Evolutionary conservation across 2,329 filamentous ascomycete genomes (phyloP).

Genomic region (Fusarium sp.): DNA sequence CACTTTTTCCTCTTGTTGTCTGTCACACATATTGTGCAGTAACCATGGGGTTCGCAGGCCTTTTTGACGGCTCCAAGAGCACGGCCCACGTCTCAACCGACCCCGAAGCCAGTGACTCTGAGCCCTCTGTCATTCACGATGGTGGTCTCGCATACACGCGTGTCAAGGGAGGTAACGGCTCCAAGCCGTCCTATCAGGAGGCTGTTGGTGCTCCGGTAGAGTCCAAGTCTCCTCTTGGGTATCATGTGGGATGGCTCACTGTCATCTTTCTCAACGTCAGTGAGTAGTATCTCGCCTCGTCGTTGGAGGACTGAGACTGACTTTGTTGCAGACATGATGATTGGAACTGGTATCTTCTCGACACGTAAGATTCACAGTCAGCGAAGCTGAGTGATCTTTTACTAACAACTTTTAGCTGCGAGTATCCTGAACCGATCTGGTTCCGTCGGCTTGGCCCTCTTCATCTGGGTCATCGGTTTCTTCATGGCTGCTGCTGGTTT

Average conservation of each 20-base stretch:
- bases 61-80: conserved; percentile 21
- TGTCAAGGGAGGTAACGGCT: conserved; percentile 59
- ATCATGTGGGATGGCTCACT: conserved; percentile 67
- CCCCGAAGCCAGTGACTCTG: conserved; percentile 20
- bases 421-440: conserved; percentile 69
- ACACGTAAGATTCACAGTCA: conserved; percentile 59
- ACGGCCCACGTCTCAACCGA: conserved; percentile 4
- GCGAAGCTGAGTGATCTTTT: too few species aligned
- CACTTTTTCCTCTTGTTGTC: neutral
- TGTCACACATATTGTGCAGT: neutral
- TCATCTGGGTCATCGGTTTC: conserved; percentile 75
- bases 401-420: neutral
- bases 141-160: conserved; percentile 35
- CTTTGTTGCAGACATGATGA: conserved; percentile 61
- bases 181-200: conserved; percentile 67
- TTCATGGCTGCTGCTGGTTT: conserved; percentile 68
- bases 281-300: neutral
- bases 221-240: conserved; percentile 68
- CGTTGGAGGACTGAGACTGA: neutral
- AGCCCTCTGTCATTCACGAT: conserved; percentile 29
- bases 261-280: conserved; percentile 71
- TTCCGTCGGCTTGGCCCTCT: conserved; percentile 70
- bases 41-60: conserved; percentile 21
- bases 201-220: conserved; percentile 73
- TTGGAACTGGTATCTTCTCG: conserved; percentile 73